Evolutionary conservation across 176 grass and related monocot genomes (phyloP), one percentile per base, ranked within the genome.

Genomic region (Bonia amplexicaulis): DNA sequence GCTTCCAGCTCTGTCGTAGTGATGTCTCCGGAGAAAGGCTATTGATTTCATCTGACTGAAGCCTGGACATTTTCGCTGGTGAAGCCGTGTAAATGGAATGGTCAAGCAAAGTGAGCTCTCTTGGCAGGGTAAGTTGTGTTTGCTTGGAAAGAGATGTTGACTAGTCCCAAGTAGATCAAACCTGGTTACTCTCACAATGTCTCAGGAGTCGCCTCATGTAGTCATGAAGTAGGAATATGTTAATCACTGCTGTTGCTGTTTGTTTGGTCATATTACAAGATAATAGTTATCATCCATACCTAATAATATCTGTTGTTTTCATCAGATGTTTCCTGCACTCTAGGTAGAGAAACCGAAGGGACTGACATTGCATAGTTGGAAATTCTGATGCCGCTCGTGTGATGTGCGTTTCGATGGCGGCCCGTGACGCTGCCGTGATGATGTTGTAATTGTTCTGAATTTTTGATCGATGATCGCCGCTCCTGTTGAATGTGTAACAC

Each of bases 141-240:
- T 70, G 22, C 22, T 69, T 77, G 71, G 41, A 71, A 69, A 12
- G 68, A 73, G 85, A 23, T 39, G 42, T 46, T 0, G 23, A 13
- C 3, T 22, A 87, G 44, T 68, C 62, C 39, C 41, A 41, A 75
- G 16, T 70, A 75, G 78, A 75, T 73, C 59, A 40, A 59, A 52
- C 16, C 31, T 74, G 59, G 75, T 73, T 68, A 52, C 60, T 79
- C 33, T 8, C 27, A 23, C 77, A 70, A 53, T 71, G n/a, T 63
- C 45, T 63, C 9, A 0, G 27, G 29, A 71, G 35, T 85, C 6
- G 11, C 54, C 78, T 27, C 4, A 0, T 14, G 29, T 90, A 64
- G 83, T 80, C 68, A 80, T 86, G 76, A 82, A 77, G 71, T 89
- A 82, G 78, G 88, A 63, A 60, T 73, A 74, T 68, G 73, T 67